Base-by-base conservation (phyloP, 768 basidiomycete genomes). In the Crucibulum laeve region DNA sequence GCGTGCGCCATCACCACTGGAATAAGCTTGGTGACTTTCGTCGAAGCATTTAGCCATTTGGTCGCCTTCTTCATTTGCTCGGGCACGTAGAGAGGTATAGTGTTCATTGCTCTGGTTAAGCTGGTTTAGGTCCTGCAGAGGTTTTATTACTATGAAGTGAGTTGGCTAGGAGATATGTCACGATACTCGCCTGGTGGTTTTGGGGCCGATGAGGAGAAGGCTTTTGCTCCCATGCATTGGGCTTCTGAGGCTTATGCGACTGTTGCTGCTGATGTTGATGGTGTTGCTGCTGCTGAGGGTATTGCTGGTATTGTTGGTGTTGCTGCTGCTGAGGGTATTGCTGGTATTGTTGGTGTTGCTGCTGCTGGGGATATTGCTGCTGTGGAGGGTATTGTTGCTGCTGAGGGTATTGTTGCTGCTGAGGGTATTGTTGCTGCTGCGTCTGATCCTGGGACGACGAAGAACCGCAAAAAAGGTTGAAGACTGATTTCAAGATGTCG, bases 31-130 rank as follows among this genome's bases (percentile, higher is more conserved):
- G 54, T 88, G 86, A 50, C 87, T 84, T 53, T 81, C 68, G 45
- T 82, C 73, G 56, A 89, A 90, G 47, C 69, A 74, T 34, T 62
- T 69, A 5, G 75, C 80, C 90, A 92, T 93, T 56, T 71, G 53
- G 54, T 92, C 87, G 2, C 90, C 91, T 52, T 88, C 87, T 40
- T 76, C 71, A 43, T 80, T 84, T 1, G 95, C 95, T 45, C 77
- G 73, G 43, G 80, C 79, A 17, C 95, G 79, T 18, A 96, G 72
- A 23, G 70, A 64, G 39, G 67, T 60, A 56, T 95, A 96, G 48
- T 85, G 68, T 11, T 75, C 71, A 55, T 91, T 78, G 48, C 76
- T 71, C 52, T 84, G 81, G 59, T 91, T 89, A 38, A 71, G 48
- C 52, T 79, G 75, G 53, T 81, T 80, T 46, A 64, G 67, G 53